Conservation (phyloP, 371 early-diverging fungal species). For the Actinomortierella wolfii region DNA sequence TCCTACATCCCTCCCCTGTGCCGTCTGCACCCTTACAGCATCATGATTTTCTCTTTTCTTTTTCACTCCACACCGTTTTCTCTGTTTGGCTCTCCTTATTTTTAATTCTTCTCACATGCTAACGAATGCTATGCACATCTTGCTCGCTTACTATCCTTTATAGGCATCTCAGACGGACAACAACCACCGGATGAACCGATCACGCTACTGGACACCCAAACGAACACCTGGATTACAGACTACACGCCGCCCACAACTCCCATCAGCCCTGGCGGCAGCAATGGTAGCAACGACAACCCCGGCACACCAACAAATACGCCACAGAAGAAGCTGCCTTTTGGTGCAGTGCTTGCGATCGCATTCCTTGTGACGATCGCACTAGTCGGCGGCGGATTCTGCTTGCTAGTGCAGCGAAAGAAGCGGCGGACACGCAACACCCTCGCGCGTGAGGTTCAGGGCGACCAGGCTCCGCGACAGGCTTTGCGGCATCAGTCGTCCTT, state of each 20-base stretch:
- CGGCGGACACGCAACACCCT: slow-evolving; percentile 27
- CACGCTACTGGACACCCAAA: slow-evolving; percentile 22
- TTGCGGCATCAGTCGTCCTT: slow-evolving; percentile 14
- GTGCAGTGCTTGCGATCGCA: slow-evolving; percentile 20
- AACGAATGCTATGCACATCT: too few species aligned
- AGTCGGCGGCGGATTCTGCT: slow-evolving; percentile 16
- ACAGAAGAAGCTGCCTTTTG: slow-evolving; percentile 4
- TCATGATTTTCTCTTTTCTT: too few species aligned
- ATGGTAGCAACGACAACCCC: background rate
- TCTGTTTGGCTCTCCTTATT: too few species aligned
- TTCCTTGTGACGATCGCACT: slow-evolving; percentile 16
- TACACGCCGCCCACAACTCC: background rate
- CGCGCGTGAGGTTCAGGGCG: slow-evolving; percentile 16
- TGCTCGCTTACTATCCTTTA: background rate
- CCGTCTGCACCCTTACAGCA: too few species aligned
- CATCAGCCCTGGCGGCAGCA: background rate
- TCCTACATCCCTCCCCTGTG: too few species aligned
- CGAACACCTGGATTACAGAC: slow-evolving; percentile 32
- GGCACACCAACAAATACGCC: background rate
- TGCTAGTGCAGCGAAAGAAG: slow-evolving; percentile 22
- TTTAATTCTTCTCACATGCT: background rate
- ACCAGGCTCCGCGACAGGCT: slow-evolving; percentile 31
- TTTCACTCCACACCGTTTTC: too few species aligned
- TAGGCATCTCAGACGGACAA: slow-evolving; percentile 15
- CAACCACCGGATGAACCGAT: slow-evolving; percentile 7